Evolutionary conservation across 331 rosid genomes (phyloP).

Genomic region (Acacia pycnantha): DNA sequence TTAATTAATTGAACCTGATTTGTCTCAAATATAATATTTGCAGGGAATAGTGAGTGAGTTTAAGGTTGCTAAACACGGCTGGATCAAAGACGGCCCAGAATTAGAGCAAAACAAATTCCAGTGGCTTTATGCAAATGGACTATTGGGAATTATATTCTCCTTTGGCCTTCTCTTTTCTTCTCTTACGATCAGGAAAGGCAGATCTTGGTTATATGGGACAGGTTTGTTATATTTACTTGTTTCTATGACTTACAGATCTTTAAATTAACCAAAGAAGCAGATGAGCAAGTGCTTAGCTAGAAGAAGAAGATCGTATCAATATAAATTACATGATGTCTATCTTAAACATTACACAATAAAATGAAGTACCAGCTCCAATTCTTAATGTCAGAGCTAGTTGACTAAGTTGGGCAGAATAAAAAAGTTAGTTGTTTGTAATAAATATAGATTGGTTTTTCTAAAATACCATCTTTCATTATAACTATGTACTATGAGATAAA

Average conservation of each 20-base stretch:
- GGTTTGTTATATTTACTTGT: constrained; percentile 35
- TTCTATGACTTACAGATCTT: background rate
- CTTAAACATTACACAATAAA: too few species aligned
- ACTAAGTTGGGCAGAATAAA: too few species aligned
- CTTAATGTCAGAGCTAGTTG: too few species aligned
- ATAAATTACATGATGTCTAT: too few species aligned
- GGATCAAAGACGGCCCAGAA: constrained; percentile 37
- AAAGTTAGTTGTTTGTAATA: too few species aligned
- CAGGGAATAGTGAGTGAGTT: constrained; percentile 80
- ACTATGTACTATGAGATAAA: too few species aligned
- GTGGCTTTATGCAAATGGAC: constrained; percentile 73
- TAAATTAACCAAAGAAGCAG: background rate
- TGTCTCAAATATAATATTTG: background rate
- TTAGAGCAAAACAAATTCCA: constrained; percentile 47
- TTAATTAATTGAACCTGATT: constrained; percentile 4
- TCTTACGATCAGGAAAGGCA: constrained; percentile 78
- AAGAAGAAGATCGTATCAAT: too few species aligned
- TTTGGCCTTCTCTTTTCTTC: constrained; percentile 74
- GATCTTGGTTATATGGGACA: constrained; percentile 84
- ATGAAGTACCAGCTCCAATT: too few species aligned
- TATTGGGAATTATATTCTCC: constrained; percentile 64
- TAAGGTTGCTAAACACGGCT: constrained; percentile 42
- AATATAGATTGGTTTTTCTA: too few species aligned
- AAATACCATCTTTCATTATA: too few species aligned
- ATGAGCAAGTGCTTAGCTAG: too few species aligned